Evolutionary conservation across 2,329 filamentous ascomycete species (phyloP), one percentile per base, ranked within the genome.

Genomic region (Ceratocystis harringtonii): DNA sequence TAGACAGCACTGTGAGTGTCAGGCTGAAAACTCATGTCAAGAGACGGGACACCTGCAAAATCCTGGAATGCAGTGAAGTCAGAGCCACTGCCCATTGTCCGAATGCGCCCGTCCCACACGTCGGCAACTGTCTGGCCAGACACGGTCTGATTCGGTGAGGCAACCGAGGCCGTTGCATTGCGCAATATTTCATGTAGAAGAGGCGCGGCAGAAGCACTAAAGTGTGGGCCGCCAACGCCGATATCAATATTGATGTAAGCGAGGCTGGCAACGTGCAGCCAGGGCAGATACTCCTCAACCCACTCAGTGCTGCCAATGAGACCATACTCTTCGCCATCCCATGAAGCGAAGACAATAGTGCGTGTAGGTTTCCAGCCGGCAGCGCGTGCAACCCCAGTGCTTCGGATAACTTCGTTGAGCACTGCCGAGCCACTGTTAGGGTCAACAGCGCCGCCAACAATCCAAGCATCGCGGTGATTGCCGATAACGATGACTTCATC

Each of bases 381-480:
- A 30, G 84, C 80, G 1, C 91, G 74, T 5, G 89, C 88, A 67
- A 83, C 78, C 28, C 88, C 88, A 69, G 94, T 89, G 62, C 84
- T 84, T 64, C 88, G 83, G 62, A 92, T 81, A 1, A 92, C 84
- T 70, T 95, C 90, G 69, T 90, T 91, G 57, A 95, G 74, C 0
- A 86, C 84, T 3, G 90, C 88, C 17, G 87, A 91, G 68, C 90
- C 90, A 68, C 86, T 89, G 77, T 92, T 92, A 0, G 90, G 90
- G 70, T 95, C 90, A 12, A 80, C 88, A 17, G 89, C 88, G 28
- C 90, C 89, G n/a, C 90, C 90, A 22, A 86, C 86, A 71, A 92
- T 87, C 90, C 90, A 95, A 0, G 92, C 89, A 75, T 96, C 91
- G 43, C 91, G 84, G 72, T 96, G 92, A 72, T 95, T 96, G n/a